Evolutionary conservation across 2,329 filamentous ascomycete species (phyloP).

Genomic region (Xylariales sp.): DNA sequence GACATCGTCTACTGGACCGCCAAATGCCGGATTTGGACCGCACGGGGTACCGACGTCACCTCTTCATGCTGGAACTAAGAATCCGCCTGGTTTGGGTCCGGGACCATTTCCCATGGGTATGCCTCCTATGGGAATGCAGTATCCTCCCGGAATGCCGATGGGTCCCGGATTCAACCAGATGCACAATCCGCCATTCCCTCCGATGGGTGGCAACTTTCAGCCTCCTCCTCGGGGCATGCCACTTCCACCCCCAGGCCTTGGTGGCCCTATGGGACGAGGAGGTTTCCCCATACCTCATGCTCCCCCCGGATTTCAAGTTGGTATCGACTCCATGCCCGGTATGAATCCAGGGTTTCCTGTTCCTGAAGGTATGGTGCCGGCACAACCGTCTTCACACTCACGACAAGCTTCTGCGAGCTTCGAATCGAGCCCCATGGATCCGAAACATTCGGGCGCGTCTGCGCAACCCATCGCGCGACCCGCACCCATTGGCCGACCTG

Average conservation of each 20-base stretch:
- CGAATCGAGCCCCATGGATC: constrained; percentile 42
- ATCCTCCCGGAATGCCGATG: constrained; percentile 53
- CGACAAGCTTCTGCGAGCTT: constrained; percentile 70
- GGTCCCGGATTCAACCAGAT: constrained; percentile 39
- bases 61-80: constrained; percentile 51
- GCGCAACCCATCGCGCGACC: constrained; percentile 76
- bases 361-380: constrained; percentile 26
- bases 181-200: constrained; percentile 41
- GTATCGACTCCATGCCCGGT: constrained; percentile 33
- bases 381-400: constrained; percentile 55
- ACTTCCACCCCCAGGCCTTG: constrained; percentile 47
- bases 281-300: constrained; percentile 39
- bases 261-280: constrained; percentile 37
- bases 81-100: constrained; percentile 47
- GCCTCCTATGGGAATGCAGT: constrained; percentile 53
- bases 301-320: constrained; percentile 51
- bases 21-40: not conserved
- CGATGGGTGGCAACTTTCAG: constrained; percentile 36
- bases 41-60: constrained; percentile 58
- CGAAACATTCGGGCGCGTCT: constrained; percentile 33
- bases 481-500: constrained; percentile 81
- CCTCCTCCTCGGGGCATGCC: constrained; percentile 42
- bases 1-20: constrained; percentile 40
- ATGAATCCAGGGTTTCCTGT: constrained; percentile 35
- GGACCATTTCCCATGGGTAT: constrained; percentile 39